Base-by-base conservation (phyloP, 257 asterid genomes). In the Petunia secreta region DNA sequence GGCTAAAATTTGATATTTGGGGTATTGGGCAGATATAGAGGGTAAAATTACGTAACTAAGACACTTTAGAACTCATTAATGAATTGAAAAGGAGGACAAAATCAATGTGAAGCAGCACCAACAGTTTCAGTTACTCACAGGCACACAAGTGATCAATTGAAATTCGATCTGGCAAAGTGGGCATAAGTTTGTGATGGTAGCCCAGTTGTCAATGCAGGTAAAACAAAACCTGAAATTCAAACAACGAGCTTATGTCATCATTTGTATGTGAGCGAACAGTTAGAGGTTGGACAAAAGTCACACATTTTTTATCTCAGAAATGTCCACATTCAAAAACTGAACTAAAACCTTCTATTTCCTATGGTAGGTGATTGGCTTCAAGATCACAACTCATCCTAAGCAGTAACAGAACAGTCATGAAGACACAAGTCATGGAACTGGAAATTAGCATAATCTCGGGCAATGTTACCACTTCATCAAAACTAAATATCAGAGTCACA, bases 121-220 rank as follows among this genome's bases (percentile, higher is more conserved):
- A 53, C 59, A 44, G 52, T 78, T 59, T 8, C 64, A 34, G 88
- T 79, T 85, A 93, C 99, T 90, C 91, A 95, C 99, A 68, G 99
- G 99, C 83, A 95, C 98, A 88, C 99, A 95, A 63, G 99, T 95
- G 89, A 95, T 95, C 89, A 92, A 80, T 85, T 95, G 99, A 90
- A 93, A 93, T 85, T 91, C 99, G 85, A 89, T 89, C 94, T 93
- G 97, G 90, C 99, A 95, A 75, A 95, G 97, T 63, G 99, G 99
- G 80, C 99, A 95, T 43, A 95, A 90, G 87, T 92, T 95, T 75
- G 99, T 95, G 86, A 95, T 93, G 85, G 96, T 89, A 82, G 97
- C 97, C 99, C 99, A 95, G 87, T 95, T 95, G 94, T 95, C 99
- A 85, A 95, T 93, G 94, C 99, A 93, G 13, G 97, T 85, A 89